These are phyloP conservation scores for Yarrowia sp. DNA, from an alignment of 805 yeast species.

Conservation along the genomic window DNA sequence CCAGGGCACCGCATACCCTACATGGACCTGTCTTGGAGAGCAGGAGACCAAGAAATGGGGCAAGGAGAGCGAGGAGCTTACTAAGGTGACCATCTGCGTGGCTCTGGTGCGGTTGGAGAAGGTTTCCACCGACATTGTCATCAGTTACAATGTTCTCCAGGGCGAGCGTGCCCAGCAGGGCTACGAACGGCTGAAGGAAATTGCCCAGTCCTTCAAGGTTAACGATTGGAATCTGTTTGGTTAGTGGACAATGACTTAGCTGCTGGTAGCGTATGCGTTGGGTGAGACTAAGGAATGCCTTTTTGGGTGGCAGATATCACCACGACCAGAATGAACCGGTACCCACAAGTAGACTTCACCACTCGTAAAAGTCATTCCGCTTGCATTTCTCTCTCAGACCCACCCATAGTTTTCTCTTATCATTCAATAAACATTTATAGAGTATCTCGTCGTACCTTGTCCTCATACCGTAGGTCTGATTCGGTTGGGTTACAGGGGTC, in stretches of 20 bases:
- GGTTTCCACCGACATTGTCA: constrained; percentile 64
- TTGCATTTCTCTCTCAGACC: too few species aligned
- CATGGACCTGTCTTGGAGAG: constrained; percentile 61
- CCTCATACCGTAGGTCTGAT: neutral
- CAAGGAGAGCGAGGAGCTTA: constrained; percentile 41
- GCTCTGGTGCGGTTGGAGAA: constrained; percentile 62
- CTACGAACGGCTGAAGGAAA: constrained; percentile 24
- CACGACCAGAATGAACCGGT: too few species aligned
- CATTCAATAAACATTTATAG: neutral
- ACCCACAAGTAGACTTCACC: too few species aligned
- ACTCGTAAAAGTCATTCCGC: too few species aligned
- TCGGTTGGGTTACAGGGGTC: constrained; percentile 14
- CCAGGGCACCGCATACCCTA: constrained; percentile 54
- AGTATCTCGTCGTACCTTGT: neutral
- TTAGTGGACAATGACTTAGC: neutral
- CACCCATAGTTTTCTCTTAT: too few species aligned
- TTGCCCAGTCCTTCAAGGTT: constrained; percentile 37
- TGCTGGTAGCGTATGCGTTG: too few species aligned
- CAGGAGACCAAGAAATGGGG: constrained; percentile 43
- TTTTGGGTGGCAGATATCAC: too few species aligned
- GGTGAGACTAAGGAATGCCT: too few species aligned
- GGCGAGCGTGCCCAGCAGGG: constrained; percentile 18
- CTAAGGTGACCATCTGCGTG: constrained; percentile 59
- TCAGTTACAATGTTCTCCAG: constrained; percentile 59
- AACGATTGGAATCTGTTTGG: constrained; percentile 33